Conservation (phyloP, 2,329 filamentous ascomycete species). For the Pseudogymnoascus sp. region DNA sequence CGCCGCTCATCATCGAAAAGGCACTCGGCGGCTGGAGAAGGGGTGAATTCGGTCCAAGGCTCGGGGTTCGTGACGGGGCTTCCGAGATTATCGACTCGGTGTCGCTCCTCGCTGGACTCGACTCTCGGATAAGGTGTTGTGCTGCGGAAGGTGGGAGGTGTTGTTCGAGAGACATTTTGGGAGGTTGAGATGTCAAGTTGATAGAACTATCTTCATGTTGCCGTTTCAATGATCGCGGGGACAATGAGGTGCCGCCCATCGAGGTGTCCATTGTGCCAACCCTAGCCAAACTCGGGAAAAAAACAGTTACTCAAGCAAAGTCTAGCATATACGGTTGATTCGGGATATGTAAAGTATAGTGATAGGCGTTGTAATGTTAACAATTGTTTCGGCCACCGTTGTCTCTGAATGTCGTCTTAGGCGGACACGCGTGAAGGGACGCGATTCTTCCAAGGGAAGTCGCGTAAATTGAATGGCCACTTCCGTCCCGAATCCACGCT, state of each 20-base stretch:
- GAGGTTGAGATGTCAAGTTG: background rate
- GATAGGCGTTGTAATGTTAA: background rate
- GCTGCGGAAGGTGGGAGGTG: background rate
- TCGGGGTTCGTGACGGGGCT: background rate
- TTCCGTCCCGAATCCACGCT: background rate
- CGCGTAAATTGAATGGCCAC: background rate
- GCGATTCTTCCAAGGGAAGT: background rate
- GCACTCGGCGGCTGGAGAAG: background rate
- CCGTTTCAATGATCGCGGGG: background rate
- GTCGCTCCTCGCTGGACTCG: background rate
- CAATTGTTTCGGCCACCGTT: slow-evolving; percentile 1
- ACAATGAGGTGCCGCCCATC: background rate
- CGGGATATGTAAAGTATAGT: background rate
- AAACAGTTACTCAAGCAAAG: background rate
- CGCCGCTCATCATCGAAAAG: background rate
- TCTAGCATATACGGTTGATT: background rate
- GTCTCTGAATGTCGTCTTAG: background rate
- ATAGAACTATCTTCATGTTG: background rate
- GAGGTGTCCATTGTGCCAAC: background rate
- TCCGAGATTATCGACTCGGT: background rate
- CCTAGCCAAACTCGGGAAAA: background rate
- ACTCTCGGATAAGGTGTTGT: background rate
- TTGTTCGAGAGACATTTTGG: background rate
- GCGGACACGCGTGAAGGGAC: background rate
- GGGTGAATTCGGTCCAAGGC: background rate